Base-by-base conservation (phyloP, 164 flowering plant species). In the Houttuynia cordata region DNA sequence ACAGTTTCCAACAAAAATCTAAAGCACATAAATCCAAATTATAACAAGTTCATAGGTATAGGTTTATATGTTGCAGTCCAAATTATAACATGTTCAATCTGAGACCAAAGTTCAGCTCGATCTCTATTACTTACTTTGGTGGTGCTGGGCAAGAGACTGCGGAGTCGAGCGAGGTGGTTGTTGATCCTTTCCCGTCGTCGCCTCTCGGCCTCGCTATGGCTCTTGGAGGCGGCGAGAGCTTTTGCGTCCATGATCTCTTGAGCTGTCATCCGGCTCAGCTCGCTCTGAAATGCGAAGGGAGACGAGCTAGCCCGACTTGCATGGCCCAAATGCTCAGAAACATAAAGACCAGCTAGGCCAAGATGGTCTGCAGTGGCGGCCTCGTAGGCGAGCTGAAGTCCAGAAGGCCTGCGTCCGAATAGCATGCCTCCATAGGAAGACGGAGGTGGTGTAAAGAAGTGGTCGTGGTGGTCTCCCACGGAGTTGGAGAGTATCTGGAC, bases 171-270 rank as follows among this genome's bases (percentile, higher is more conserved):
- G 62, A 94, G 96, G 67, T 94, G 99, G 66, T 80, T 88, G 64
- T 94, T 94, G 81, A 94, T 94, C 64, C 97, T 81, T 69, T 88
- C 99, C 62, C 97, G 74, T 13, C 99, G 74, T 56, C 95, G 70
- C 64, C 97, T 77, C 67, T 94, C 97, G 60, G 99, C 99, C 71
- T 94, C 99, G 62, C 97, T 94, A 59, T 94, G 99, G 69, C 96
- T 94, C 71, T 88, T 91, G 1, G 99, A 94, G 37, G 99, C 99
- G 1, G 99, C 99, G 0, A 90, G 77, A 13, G 97, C 99, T 66
- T 93, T 93, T 4, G 99, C 99, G 59, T 93, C 97, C 97, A 94
- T 85, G 57, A 94, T 88, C 61, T 94, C 99, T 67, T 91, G 97
- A 39, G 99, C 89, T 9, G 84, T 82, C 89, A 93, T 77, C 68